phyloP scores from a whole-genome alignment of 768 basidiomycete genomes.

The Boletus pseudo-olivaceus region DNA sequence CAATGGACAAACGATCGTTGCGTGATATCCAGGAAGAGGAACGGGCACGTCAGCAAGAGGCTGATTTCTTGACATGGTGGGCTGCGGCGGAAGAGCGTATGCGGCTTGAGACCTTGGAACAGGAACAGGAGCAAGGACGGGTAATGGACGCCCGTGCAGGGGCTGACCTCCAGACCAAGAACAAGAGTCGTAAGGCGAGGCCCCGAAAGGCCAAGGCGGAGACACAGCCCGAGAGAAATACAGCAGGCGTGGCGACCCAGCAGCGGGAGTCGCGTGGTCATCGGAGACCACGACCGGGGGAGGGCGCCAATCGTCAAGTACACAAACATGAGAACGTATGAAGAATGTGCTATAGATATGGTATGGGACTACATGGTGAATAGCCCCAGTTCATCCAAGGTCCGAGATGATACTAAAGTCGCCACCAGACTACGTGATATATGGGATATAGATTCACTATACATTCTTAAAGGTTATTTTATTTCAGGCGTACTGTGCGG shows the following conservation, averaged over 20 bases:
- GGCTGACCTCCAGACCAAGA: neutral
- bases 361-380: neutral
- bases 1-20: conserved; percentile 60
- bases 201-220: conserved; percentile 10
- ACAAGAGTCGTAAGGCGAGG: conserved; percentile 1
- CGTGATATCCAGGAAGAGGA: conserved; percentile 88
- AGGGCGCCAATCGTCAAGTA: neutral
- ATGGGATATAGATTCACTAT: neutral
- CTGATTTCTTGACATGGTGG: conserved; percentile 90
- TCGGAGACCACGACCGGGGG: neutral
- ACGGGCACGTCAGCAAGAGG: conserved; percentile 58
- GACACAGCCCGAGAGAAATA: neutral
- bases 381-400: neutral
- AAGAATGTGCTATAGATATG: conserved; percentile 1
- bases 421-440: neutral
- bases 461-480: neutral
- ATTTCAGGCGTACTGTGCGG: neutral
- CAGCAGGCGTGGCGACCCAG: neutral
- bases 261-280: conserved; percentile 2
- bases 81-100: conserved; percentile 73
- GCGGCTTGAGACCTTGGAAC: conserved; percentile 41
- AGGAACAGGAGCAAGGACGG: neutral
- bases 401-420: neutral
- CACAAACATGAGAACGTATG: neutral
- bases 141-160: neutral